Evolutionary conservation across 2,329 filamentous ascomycete species (phyloP), one percentile per base, ranked within the genome.

Genomic region (Pseudogymnoascus sp.): DNA sequence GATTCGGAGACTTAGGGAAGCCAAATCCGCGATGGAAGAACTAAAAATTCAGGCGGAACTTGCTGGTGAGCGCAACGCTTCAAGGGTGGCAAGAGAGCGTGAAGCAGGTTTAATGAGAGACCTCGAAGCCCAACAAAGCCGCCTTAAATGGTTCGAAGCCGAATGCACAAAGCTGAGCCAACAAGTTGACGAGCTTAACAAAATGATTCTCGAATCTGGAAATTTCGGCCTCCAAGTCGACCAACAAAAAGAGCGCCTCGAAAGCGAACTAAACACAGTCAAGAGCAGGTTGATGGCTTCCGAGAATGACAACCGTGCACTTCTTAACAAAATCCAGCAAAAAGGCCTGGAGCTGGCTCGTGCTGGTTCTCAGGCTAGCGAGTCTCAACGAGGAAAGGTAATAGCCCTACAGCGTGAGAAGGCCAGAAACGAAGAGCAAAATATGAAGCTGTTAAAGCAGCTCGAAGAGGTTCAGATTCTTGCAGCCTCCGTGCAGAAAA

Each of bases 261-360:
- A 97, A 74, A 85, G 92, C 22, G 94, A 99, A 72, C 82, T 97
- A 5, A 88, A 91, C 22, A 97, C 93, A 0, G 84, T 97, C 68
- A 96, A 94, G 74, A 92, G 92, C 64, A 88, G 93, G 22, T 80
- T 99, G 41, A 83, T 88, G 6, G 94, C 93, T 23, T 97, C 93
- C 0, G 93, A 99, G 73, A 97, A 97, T 69, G 93, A 97, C 76
- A 97, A 97, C 70, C 88, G 91, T 60, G 88, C 92, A 4, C 79
- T 99, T n/a, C 82, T 97, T 67, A 97, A 97, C 78, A 97, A 97
- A 75, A 82, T 99, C 16, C 93, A 97, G 71, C 93, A 97, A 71
- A 97, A 97, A 79, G 94, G 95, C 30, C 82, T 99, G 5, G 93
- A 99, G 72, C 95, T 99, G 73, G 93, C 93, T 41, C 85, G 94